Conservation (phyloP, 1,139 yeast genomes). For the Blastobotrys apis region DNA sequence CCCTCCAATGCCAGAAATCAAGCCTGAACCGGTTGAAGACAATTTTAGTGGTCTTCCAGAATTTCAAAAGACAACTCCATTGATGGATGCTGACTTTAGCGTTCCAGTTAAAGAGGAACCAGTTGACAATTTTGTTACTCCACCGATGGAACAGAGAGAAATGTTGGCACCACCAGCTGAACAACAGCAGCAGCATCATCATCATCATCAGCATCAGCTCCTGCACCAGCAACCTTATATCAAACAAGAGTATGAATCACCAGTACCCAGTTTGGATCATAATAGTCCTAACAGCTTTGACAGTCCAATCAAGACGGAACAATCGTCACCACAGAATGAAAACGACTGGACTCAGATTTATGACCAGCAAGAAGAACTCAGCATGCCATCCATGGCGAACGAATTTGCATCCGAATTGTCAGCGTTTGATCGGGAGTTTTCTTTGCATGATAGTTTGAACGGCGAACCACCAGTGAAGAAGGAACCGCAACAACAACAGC, state of each 20-base stretch:
- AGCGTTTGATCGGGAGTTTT: conserved; percentile 14
- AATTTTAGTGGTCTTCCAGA: conserved; percentile 2
- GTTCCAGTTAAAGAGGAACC: conserved; percentile 11
- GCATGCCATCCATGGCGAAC: conserved; percentile 13
- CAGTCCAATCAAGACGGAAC: conserved; percentile 15
- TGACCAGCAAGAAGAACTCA: conserved; percentile 4
- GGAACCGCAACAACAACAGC: conserved; percentile 11
- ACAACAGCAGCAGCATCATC: neutral
- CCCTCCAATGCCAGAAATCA: conserved; percentile 4
- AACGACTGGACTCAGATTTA: conserved; percentile 3
- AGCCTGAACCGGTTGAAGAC: conserved; percentile 7
- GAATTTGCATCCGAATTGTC: conserved; percentile 25
- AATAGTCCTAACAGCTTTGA: conserved; percentile 19
- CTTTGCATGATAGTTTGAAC: conserved; percentile 18
- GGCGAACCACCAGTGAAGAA: conserved; percentile 16
- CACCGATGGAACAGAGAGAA: neutral
- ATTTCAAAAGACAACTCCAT: conserved; percentile 7
- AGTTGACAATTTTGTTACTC: neutral
- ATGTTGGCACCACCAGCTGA: neutral
- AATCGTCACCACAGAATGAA: conserved; percentile 6
- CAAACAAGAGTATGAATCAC: conserved; percentile 16
- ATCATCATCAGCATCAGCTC: neutral
- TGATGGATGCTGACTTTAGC: conserved; percentile 1
- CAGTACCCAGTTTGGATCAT: conserved; percentile 24
- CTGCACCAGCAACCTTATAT: neutral